Percentiles rank a stretch among this genome's conserved stretches.
phyloP scores from a whole-genome alignment of 495 filamentous ascomycete species.

The Penicillium flavigenum region DNA sequence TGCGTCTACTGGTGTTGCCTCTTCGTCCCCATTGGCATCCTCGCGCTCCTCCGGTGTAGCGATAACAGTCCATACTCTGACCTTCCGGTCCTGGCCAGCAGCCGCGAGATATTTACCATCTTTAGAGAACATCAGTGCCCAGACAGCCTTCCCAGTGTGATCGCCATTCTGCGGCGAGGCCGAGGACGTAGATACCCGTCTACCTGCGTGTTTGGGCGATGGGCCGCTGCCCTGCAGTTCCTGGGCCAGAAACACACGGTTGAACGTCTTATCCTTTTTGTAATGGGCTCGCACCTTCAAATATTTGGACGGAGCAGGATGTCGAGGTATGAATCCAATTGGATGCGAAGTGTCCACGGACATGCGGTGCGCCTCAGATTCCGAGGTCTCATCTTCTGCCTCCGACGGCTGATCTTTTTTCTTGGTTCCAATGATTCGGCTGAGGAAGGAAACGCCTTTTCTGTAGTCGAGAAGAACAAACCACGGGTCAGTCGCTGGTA shows the following conservation, averaged over 20 bases:
- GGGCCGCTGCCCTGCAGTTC: slow-evolving; percentile 55
- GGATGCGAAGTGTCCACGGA: slow-evolving; percentile 76
- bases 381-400: slow-evolving; percentile 67
- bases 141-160: slow-evolving; percentile 60
- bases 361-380: slow-evolving; percentile 67
- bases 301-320: slow-evolving; percentile 88
- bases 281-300: slow-evolving; percentile 78
- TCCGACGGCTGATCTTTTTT: slow-evolving; percentile 58
- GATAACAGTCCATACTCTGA: slow-evolving; percentile 90
- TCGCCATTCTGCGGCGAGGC: slow-evolving; percentile 40
- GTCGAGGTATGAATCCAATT: slow-evolving; percentile 83
- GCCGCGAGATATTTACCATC: slow-evolving; percentile 91
- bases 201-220: slow-evolving; percentile 23
- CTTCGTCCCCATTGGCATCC: slow-evolving; percentile 68
- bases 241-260: slow-evolving; percentile 87
- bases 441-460: slow-evolving; percentile 89
- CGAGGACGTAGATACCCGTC: slow-evolving; percentile 28
- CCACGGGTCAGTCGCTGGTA: slow-evolving; percentile 7
- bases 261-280: slow-evolving; percentile 82
- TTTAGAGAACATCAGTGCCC: slow-evolving; percentile 89
- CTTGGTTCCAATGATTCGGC: slow-evolving; percentile 79
- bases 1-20: slow-evolving; percentile 49
- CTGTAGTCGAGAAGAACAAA: slow-evolving; percentile 38
- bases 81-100: slow-evolving; percentile 80
- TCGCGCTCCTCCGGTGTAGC: slow-evolving; percentile 75